Evolutionary conservation across 768 basidiomycete genomes (phyloP).

Genomic region (Boletales sp.): DNA sequence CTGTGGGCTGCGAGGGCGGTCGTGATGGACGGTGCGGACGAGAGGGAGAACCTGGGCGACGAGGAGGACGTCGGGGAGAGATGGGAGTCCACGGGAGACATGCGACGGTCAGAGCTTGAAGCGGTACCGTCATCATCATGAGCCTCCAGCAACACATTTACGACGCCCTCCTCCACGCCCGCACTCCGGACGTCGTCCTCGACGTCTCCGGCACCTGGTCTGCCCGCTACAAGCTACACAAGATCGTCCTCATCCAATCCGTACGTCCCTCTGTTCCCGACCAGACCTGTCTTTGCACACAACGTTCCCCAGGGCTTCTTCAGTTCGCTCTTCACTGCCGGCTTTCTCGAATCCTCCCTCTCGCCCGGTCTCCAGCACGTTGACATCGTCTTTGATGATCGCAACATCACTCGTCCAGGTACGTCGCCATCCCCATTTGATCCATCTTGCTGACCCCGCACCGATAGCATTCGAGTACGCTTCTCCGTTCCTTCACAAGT

Average conservation of each 20-base stretch:
- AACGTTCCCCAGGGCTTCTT: constrained; percentile 71
- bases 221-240: constrained; percentile 76
- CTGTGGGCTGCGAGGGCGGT: constrained; percentile 38
- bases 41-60: constrained; percentile 70
- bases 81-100: constrained; percentile 36
- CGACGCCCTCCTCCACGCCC: constrained; percentile 62
- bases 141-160: constrained; percentile 78
- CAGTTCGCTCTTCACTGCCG: constrained; percentile 78
- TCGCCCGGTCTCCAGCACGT: constrained; percentile 46
- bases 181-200: constrained; percentile 77
- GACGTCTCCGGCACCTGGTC: constrained; percentile 64
- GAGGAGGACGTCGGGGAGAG: constrained; percentile 49
- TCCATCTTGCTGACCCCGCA: constrained; percentile 1
- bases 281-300: background rate
- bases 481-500: background rate
- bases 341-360: constrained; percentile 60
- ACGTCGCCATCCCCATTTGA: constrained; percentile 21
- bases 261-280: constrained; percentile 39
- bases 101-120: background rate
- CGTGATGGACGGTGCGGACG: constrained; percentile 47
- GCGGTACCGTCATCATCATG: too few relatives aligned
- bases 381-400: constrained; percentile 73
- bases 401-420: constrained; percentile 87
- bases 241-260: constrained; percentile 85
- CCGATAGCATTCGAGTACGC: constrained; percentile 83